Evolutionary conservation across 139 green algal genomes (phyloP).

Genomic region (Desmodesmus armatus): DNA sequence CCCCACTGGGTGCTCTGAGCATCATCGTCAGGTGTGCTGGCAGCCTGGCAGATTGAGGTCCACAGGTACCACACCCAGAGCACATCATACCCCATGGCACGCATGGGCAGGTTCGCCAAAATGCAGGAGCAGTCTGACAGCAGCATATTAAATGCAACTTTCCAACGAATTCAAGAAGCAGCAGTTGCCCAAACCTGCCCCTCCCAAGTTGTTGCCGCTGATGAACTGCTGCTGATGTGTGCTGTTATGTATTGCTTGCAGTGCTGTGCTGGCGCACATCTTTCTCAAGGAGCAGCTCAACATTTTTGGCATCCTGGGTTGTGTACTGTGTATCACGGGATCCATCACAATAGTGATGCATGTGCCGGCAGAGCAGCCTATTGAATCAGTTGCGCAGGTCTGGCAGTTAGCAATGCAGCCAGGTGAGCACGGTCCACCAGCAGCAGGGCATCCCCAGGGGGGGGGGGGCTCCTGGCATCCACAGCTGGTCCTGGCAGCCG

Average conservation of each 20-base stretch:
- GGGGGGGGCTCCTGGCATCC: no score
- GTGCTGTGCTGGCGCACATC: constrained; percentile 92
- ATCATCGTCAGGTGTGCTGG: constrained; percentile 92
- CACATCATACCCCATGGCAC: no score
- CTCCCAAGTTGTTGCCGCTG: no score
- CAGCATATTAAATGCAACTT: no score
- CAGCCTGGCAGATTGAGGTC: no score
- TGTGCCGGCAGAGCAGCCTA: constrained; percentile 84
- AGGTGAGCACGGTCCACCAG: constrained; percentile 52
- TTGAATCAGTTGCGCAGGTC: constrained; percentile 86
- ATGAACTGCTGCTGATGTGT: constrained; percentile 28
- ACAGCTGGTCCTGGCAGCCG: no score
- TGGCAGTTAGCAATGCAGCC: constrained; percentile 89
- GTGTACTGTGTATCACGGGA: constrained; percentile 93
- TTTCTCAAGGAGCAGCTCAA: constrained; percentile 94
- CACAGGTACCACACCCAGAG: no score
- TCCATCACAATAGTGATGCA: constrained; percentile 93
- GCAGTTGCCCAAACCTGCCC: no score
- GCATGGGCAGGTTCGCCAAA: no score
- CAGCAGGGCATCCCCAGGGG: background rate
- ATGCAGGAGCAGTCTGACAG: no score
- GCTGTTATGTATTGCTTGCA: constrained; percentile 60
- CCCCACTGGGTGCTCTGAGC: constrained; percentile 88
- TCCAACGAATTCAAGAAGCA: no score
- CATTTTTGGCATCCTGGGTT: constrained; percentile 94